phyloP scores from a whole-genome alignment of 129 eudicot species.

The Arctium lappa region DNA sequence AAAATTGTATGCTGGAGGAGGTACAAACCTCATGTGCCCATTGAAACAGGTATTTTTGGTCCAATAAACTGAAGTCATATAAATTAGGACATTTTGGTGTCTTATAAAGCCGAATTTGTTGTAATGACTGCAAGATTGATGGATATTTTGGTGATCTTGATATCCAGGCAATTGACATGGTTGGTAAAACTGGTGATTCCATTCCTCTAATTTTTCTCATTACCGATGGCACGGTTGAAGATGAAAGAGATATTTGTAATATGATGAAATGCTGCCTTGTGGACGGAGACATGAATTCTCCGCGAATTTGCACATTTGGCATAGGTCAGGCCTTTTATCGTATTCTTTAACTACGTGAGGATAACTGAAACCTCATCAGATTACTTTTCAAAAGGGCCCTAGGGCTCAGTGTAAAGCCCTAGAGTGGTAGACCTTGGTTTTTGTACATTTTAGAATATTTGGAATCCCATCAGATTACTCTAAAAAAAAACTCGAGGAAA shows the following conservation, averaged over 20 bases:
- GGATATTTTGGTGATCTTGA: constrained; percentile 10
- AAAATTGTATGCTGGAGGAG: constrained; percentile 54
- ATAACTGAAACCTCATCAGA: not conserved
- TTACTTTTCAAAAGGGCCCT: not conserved
- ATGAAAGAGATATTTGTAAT: constrained; percentile 76
- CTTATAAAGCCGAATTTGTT: not conserved
- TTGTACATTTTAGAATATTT: not conserved
- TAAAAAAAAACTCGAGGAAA: no score
- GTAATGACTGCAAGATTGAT: constrained; percentile 19
- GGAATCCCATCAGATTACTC: not conserved
- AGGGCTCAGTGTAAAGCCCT: not conserved
- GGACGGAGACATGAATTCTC: constrained; percentile 38
- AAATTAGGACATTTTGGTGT: not conserved
- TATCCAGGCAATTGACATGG: constrained; percentile 66
- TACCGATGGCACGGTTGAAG: constrained; percentile 83
- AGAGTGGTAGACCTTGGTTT: not conserved
- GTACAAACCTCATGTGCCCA: constrained; percentile 64
- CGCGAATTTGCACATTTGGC: constrained; percentile 81
- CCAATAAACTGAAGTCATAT: not conserved
- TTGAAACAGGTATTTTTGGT: constrained; percentile 49
- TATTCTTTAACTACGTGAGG: not conserved
- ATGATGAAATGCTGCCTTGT: constrained; percentile 30
- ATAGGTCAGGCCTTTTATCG: constrained; percentile 46
- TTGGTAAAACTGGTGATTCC: constrained; percentile 44
- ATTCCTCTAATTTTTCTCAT: constrained; percentile 58